Conservation (phyloP, 2,329 filamentous ascomycete genomes). For the Pseudogymnoascus pannorum region DNA sequence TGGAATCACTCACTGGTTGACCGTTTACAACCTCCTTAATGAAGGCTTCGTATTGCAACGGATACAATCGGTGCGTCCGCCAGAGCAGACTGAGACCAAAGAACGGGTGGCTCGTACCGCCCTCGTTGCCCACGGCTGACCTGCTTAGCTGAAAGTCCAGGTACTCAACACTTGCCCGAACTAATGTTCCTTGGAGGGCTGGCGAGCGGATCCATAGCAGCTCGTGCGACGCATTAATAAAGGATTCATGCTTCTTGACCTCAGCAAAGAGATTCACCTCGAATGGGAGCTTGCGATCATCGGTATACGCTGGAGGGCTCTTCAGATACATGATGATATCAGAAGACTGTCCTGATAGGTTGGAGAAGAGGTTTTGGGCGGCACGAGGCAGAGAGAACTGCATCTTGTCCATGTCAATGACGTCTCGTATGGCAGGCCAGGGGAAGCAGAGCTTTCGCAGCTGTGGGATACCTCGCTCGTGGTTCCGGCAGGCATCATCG, state of each 20-base stretch:
- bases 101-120: neutral
- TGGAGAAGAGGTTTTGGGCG: conserved; percentile 10
- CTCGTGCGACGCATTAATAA: neutral
- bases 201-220: neutral
- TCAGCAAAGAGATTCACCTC: neutral
- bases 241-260: neutral
- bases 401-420: conserved; percentile 8
- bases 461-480: neutral
- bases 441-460: conserved; percentile 12
- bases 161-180: conserved; percentile 5
- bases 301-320: conserved; percentile 11
- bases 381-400: conserved; percentile 11
- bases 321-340: conserved; percentile 10
- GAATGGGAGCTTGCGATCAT: neutral
- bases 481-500: conserved; percentile 8
- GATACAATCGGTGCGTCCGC: conserved; percentile 12
- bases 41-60: conserved; percentile 11
- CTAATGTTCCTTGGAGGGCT: neutral
- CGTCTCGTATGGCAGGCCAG: conserved; percentile 12
- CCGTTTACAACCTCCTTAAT: neutral
- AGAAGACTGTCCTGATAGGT: conserved; percentile 8
- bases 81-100: conserved; percentile 12
- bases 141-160: neutral
- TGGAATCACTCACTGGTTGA: neutral
- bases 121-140: neutral